Percentiles rank a stretch among this genome's conserved stretches.
Evolutionary conservation across 2,329 filamentous ascomycete species (phyloP).

Genomic region (Blastomyces gilchristii): DNA sequence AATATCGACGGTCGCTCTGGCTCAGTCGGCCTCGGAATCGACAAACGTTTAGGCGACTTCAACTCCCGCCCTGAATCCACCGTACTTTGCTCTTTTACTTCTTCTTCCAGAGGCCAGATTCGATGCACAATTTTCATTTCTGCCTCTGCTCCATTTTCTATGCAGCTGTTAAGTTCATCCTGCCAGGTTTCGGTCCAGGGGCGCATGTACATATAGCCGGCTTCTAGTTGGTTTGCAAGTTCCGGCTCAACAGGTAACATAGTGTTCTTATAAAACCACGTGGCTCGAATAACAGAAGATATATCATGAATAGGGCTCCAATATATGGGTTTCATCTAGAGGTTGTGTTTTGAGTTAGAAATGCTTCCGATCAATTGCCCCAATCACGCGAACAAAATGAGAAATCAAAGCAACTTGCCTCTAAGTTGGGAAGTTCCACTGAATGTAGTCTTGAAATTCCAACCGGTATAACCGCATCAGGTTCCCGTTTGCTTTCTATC

Average conservation of each 20-base stretch:
- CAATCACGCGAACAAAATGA: neutral
- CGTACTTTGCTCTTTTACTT: conserved; percentile 25
- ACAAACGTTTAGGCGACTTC: conserved; percentile 16
- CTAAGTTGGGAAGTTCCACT: conserved; percentile 67
- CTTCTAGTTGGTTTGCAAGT: conserved; percentile 84
- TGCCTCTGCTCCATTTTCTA: conserved; percentile 78
- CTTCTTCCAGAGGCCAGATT: conserved; percentile 59
- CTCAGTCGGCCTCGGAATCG: neutral
- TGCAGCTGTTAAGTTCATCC: conserved; percentile 79
- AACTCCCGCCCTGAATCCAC: conserved; percentile 30
- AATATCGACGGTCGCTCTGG: conserved; percentile 14
- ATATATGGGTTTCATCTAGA: conserved; percentile 88
- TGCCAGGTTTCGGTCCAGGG: conserved; percentile 89
- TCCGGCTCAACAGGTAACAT: conserved; percentile 80
- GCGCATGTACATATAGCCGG: conserved; percentile 75
- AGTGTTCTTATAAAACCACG: conserved; percentile 95
- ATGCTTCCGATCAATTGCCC: conserved; percentile 1
- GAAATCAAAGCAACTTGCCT: conserved; percentile 20
- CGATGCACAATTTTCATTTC: conserved; percentile 83
- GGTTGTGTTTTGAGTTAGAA: conserved; percentile 16
- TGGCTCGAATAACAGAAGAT: conserved; percentile 69
- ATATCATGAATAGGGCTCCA: conserved; percentile 92
- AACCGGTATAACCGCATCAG: conserved; percentile 59
- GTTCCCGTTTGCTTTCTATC: conserved; percentile 22
- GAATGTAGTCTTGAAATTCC: conserved; percentile 84